Evolutionary conservation across 768 basidiomycete genomes (phyloP), one percentile per base, ranked within the genome.

Genomic region (Strobilomyces confusus): DNA sequence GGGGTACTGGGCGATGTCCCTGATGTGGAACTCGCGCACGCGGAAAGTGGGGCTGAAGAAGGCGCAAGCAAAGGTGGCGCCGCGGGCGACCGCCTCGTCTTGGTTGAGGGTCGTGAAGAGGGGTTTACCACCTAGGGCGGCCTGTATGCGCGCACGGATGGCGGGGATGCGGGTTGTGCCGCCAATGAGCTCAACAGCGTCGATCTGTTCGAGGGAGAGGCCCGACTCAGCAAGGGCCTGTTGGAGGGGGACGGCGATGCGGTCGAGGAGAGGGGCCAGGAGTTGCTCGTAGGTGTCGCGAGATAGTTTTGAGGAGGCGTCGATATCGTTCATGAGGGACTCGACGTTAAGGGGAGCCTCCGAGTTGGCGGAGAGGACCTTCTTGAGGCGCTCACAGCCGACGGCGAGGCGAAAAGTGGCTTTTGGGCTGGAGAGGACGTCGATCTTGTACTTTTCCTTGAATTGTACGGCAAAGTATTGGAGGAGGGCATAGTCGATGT

Each of bases 11-110:
- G 86, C 80, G 73, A 91, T 84, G 71, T 99, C 97, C 68, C 84
- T 81, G 55, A 93, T 76, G 65, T 83, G 77, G 79, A 99, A 99
- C 57, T 98, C 95, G 59, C 94, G 89, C 32, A 98, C 95, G 59
- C 92, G 89, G 89, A 98, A 99, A 48, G 94, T 86, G 62, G 97
- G 97, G 30, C 94, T 97, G 59, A 97, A 87, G 78, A 92, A 92
- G 26, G 97, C 95, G 68, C 95, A 98, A 34, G 93, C 85, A 70
- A 99, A 97, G 51, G 97, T 98, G 47, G 94, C 90, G 38, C 95
- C 97, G 42, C 95, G 91, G 9, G 92, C 93, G 62, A 94, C 80
- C 55, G 97, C 95, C 76, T 98, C 97, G 61, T 98, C 97, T 75
- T 95, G 92, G 79, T 98, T 99, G 68, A 95, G 85, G 30, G 97